Evolutionary conservation across 345 rosid species (phyloP), one percentile per base, ranked within the genome.

Genomic region (Populus tremula): DNA sequence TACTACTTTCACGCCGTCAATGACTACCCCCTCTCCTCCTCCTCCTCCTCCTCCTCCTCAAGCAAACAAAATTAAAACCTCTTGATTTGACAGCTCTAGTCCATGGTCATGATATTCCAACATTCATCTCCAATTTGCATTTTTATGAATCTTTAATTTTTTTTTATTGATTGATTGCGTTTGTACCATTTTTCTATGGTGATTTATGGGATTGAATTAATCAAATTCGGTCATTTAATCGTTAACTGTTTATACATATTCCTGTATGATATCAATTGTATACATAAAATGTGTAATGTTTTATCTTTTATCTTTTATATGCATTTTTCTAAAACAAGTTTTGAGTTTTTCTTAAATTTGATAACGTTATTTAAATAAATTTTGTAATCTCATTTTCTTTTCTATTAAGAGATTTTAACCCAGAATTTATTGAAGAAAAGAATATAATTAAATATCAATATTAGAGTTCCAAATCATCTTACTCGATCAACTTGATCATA

Each of bases 1-100:
- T 49, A 1, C 73, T 21, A 31, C 76, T 73, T 74, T 62, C 82
- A 78, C 69, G 80, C 79, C 80, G 76, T 78, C 82, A 45, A 72
- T 63, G 31, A 64, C 77, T 16, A 20, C 1, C 35, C 31, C 27
- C 17, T 3, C 23, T 2, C 27, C 20, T 43, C 8, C 12, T 5
- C 13, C 9, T 3, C 18, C 2, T 0, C 10, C 23, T 2, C 27
- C 20, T 43, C 13, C 18, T 29, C 16, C 14, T 53, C 21, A 5
- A 17, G 23, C 23, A 16, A 16, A 54, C 62, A 54, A 18, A 18
- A 56, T 20, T 56, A 33, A 4, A 33, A 33, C 36, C 36, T 33
- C 5, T 33, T 33, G 36, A 33, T 33, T 33, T 0, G 36, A 33
- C 36, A 33, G 36, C 36, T 33, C 36, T 33, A 56, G 63, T 56